Conservation (phyloP, 225 moss, liverwort and hornwort genomes). For the Takakia lepidozioides region DNA sequence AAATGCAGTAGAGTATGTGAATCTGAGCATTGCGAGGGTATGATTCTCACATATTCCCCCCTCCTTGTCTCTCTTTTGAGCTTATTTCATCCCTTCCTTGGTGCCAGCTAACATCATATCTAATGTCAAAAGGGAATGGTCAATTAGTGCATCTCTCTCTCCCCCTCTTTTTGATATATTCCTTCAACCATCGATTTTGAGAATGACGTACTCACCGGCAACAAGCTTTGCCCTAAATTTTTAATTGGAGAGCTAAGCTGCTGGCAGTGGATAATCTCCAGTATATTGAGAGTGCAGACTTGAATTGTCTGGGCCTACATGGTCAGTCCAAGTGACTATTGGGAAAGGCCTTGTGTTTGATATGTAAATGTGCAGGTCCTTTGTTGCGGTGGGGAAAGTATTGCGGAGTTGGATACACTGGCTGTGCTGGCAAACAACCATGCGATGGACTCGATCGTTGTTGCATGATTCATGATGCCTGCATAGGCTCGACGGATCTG, state of each 20-base stretch:
- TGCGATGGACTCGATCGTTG: slow-evolving; percentile 59
- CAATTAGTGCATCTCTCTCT: neutral
- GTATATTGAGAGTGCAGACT: neutral
- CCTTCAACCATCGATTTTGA: too few relatives aligned
- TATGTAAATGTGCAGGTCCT: slow-evolving; percentile 20
- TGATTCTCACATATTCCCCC: neutral
- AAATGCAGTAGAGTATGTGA: slow-evolving; percentile 30
- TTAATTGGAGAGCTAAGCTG: too few relatives aligned
- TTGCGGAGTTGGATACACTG: slow-evolving; percentile 49
- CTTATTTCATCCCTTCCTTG: neutral
- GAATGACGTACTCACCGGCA: too few relatives aligned
- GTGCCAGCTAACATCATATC: neutral
- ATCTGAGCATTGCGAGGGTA: slow-evolving; percentile 26
- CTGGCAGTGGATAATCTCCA: neutral
- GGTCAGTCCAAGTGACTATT: neutral
- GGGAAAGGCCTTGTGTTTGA: neutral
- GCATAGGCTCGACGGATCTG: slow-evolving; percentile 37
- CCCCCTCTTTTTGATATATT: neutral
- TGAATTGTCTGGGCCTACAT: neutral
- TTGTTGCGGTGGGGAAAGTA: slow-evolving; percentile 40
- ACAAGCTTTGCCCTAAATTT: too few relatives aligned
- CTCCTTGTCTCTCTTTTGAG: neutral
- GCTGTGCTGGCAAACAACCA: slow-evolving; percentile 30
- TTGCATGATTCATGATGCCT: slow-evolving; percentile 45
- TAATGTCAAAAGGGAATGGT: neutral